phyloP scores from a whole-genome alignment of 129 eudicot genomes.

The Flaveria sonorensis region DNA sequence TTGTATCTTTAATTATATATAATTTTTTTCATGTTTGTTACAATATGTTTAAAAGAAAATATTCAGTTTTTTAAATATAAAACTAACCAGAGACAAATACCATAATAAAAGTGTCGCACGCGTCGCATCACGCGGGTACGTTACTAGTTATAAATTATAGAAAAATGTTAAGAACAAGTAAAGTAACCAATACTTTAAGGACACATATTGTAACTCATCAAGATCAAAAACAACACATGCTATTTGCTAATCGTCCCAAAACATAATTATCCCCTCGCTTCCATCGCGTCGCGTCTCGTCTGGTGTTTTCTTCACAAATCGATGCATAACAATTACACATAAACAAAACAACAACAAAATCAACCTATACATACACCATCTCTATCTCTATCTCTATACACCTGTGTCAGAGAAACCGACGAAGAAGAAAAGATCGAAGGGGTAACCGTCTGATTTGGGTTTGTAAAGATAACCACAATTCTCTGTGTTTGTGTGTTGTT shows the following conservation, averaged over 20 bases:
- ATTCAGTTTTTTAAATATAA: too few species aligned
- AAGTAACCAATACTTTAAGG: slow-evolving; percentile 23
- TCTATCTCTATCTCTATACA: slow-evolving; percentile 21
- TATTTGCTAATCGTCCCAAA: slow-evolving; percentile 4
- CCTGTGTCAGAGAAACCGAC: slow-evolving; percentile 33
- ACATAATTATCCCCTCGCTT: slow-evolving; percentile 31
- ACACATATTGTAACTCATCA: neutral
- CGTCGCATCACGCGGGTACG: too few species aligned
- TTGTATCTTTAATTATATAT: too few species aligned
- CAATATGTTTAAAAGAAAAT: too few species aligned
- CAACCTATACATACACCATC: slow-evolving; percentile 27
- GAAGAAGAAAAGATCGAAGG: slow-evolving; percentile 26
- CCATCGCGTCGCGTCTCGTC: slow-evolving; percentile 44
- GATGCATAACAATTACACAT: neutral
- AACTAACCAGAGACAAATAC: too few species aligned
- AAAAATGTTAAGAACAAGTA: neutral
- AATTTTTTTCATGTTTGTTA: too few species aligned
- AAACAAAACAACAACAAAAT: neutral
- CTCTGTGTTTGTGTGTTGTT: neutral
- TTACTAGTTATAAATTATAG: too few species aligned
- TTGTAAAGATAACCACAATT: neutral
- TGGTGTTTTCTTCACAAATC: slow-evolving; percentile 20
- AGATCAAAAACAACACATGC: slow-evolving; percentile 23
- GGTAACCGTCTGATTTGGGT: slow-evolving; percentile 5
- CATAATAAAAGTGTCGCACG: too few species aligned